phyloP scores from a whole-genome alignment of 2,329 filamentous ascomycete species.

The Microdochium nivale region DNA sequence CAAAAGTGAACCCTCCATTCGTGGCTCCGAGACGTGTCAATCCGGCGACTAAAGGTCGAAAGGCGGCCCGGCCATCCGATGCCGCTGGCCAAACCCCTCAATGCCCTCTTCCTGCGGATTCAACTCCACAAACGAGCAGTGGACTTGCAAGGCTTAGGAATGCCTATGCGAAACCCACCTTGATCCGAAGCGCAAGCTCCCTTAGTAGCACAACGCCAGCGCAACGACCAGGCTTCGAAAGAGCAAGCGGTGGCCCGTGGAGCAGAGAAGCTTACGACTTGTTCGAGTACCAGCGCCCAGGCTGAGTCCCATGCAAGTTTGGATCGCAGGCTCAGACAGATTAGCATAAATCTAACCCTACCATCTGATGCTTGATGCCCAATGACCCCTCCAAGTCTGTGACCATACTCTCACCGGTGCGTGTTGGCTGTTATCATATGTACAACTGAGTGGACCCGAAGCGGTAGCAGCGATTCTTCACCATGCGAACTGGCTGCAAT shows the following conservation, averaged over 20 bases:
- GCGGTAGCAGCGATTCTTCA: too few relatives aligned
- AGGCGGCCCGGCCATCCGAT: slow-evolving; percentile 42
- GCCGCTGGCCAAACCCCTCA: slow-evolving; percentile 39
- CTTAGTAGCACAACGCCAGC: slow-evolving; percentile 13
- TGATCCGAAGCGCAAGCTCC: not conserved
- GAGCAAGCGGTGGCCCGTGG: slow-evolving; percentile 55
- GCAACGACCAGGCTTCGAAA: slow-evolving; percentile 31
- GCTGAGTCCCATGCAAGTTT: slow-evolving; percentile 5
- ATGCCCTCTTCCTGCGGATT: slow-evolving; percentile 16
- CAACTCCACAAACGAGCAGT: not conserved
- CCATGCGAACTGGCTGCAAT: too few relatives aligned
- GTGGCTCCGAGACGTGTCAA: slow-evolving; percentile 24
- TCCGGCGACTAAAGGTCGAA: slow-evolving; percentile 43
- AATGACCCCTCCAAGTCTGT: not conserved
- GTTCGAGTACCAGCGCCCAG: slow-evolving; percentile 51
- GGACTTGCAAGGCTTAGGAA: slow-evolving; percentile 3
- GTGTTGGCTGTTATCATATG: too few relatives aligned
- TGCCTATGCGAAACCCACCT: not conserved
- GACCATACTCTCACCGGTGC: not conserved
- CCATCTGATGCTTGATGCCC: too few relatives aligned
- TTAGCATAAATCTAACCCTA: not conserved
- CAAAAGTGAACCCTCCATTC: not conserved
- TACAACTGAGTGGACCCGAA: too few relatives aligned
- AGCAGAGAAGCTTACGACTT: slow-evolving; percentile 61
- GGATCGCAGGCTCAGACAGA: not conserved